A percentile compares a stretch with the other conserved stretches of the same genome.
Evolutionary conservation across 1,284 basidiomycete genomes (phyloP).

Genomic region (Schizophyllum amplum): DNA sequence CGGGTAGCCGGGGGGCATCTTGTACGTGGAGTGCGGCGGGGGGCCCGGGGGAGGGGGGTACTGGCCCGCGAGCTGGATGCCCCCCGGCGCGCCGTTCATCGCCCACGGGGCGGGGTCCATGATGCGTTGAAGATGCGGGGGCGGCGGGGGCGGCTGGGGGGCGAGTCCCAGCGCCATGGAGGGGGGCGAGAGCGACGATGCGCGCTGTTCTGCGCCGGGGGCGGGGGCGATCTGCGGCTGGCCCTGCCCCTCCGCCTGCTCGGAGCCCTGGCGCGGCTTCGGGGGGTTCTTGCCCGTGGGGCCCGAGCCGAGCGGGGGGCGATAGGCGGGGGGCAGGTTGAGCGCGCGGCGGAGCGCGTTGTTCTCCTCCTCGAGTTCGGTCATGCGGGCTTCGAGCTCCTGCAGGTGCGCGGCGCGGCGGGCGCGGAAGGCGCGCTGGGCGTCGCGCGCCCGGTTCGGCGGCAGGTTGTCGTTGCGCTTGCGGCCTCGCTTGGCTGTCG

Average conservation of each 20-base stretch:
- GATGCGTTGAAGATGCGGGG: neutral
- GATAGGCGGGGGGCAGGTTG: conserved; percentile 66
- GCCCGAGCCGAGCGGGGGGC: conserved; percentile 67
- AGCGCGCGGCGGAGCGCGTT: conserved; percentile 66
- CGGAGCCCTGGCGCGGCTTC: conserved; percentile 22
- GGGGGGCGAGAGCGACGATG: neutral
- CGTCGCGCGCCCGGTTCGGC: conserved; percentile 86
- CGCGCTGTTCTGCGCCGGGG: neutral
- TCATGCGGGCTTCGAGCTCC: conserved; percentile 75
- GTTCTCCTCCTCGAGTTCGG: conserved; percentile 83
- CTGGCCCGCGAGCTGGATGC: neutral
- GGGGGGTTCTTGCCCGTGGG: conserved; percentile 79
- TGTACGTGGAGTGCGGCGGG: neutral
- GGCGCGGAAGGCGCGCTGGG: conserved; percentile 88
- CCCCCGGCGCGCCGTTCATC: neutral
- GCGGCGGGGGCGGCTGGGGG: too few species aligned
- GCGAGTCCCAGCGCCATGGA: neutral
- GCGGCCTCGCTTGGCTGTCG: conserved; percentile 83
- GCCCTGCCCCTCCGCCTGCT: neutral
- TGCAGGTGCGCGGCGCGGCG: conserved; percentile 84
- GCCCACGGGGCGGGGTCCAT: neutral
- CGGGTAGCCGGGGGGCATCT: too few species aligned
- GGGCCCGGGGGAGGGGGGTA: too few species aligned
- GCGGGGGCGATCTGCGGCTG: neutral
- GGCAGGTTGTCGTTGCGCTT: conserved; percentile 90